phyloP scores from a whole-genome alignment of 1,284 basidiomycete species.

The Ganoderma resinaceum region DNA sequence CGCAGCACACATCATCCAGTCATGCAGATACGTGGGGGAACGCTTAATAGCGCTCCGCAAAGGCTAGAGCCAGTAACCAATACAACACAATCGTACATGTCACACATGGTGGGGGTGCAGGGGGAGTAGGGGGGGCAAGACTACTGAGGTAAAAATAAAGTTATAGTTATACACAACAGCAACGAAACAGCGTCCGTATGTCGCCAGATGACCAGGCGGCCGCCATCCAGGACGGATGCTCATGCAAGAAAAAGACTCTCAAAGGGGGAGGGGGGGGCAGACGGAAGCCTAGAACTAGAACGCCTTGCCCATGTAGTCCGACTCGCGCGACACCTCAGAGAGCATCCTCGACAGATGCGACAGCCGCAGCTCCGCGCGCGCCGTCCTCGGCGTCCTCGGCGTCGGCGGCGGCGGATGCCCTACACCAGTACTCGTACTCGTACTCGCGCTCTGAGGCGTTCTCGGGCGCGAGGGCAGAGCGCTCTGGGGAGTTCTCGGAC shows the following conservation, averaged over 20 bases:
- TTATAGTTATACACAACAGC: background rate
- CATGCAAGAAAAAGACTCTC: background rate
- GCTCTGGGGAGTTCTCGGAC: conserved; percentile 13
- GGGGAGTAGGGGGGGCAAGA: too few relatives aligned
- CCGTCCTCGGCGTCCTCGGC: conserved; percentile 4
- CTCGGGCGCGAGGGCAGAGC: conserved; percentile 12
- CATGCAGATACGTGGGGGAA: background rate
- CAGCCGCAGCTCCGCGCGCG: conserved; percentile 23
- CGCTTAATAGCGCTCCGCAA: background rate
- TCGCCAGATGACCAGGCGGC: background rate
- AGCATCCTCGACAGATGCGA: conserved; percentile 26
- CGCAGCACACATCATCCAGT: background rate
- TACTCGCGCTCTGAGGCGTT: conserved; percentile 11
- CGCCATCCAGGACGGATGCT: background rate
- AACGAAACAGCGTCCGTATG: background rate
- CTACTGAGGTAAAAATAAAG: too few relatives aligned
- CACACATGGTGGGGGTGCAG: background rate
- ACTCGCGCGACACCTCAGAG: conserved; percentile 27
- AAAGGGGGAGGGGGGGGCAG: background rate
- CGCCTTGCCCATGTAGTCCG: background rate
- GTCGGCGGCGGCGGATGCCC: background rate
- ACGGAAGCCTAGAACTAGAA: background rate
- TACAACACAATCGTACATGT: conserved; percentile 1
- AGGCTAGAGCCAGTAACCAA: background rate
- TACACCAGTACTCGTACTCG: too few relatives aligned